Evolutionary conservation across 371 early-diverging fungal genomes (phyloP), one percentile per base, ranked within the genome.

Genomic region (Mortierella sp.): DNA sequence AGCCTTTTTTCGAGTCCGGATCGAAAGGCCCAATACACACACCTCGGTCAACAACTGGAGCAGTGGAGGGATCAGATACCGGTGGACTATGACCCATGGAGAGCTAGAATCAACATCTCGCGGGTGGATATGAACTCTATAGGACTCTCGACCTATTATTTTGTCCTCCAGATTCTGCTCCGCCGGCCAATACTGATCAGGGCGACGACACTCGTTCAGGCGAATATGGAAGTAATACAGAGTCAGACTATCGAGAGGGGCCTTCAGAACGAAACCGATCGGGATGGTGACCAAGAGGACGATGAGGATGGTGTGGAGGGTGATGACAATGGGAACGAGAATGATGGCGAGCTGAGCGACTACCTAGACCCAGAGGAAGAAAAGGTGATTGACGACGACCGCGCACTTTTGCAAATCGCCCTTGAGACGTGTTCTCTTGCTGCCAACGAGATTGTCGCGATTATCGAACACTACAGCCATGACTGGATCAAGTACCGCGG

Each of bases 371-470:
- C 16, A 11, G 58, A 58, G 5, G 58, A 58, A 11, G 34, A 34
- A 1, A 19, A 58, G 31, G 58, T 22, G 16, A 22, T 58, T 34
- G 34, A 58, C 37, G 58, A 58, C 29, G 58, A 58, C 31, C 34
- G 58, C 16, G 58, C 34, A 9, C 58, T 58, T 34, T 34, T 58
- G 58, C 14, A 22, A 29, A 58, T 19, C 16, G 58, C 58, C 19
- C 58, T 58, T 16, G 58, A 58, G 34, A 58, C 58, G 19, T 58
- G 58, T 58, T 58, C 58, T 8, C 58, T 34, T 58, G 58, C 58
- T 11, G 58, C 58, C 29, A 58, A 19, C 31, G 58, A 58, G 34
- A 58, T 58, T 31, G 58, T 58, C 7, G 58, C 34, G 16, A 58
- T 58, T 5, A 58, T 58, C 31, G 58, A 58, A 34, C 34, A 58